Conservation (phyloP, 371 early-diverging fungal genomes). For the Nematocida sp. region DNA sequence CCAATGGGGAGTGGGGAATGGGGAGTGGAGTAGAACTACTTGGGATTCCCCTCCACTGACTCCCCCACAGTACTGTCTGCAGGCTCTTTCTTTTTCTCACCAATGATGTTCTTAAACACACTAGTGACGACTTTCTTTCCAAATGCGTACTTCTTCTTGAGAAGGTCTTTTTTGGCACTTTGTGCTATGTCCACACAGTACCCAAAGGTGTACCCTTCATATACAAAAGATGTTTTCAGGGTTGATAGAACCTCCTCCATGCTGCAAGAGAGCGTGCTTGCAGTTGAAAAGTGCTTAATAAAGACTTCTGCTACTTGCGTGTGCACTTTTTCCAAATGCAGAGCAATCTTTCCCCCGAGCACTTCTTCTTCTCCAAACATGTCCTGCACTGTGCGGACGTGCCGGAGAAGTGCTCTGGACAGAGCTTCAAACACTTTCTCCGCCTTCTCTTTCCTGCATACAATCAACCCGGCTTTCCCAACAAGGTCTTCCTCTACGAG, state of each 20-base stretch:
- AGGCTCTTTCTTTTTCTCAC: no score
- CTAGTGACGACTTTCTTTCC: conserved; percentile 14
- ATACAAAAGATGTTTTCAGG: conserved; percentile 18
- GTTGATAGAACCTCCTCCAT: not conserved
- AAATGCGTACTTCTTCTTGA: conserved; percentile 20
- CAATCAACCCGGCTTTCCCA: not conserved
- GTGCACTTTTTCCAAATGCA: conserved; percentile 13
- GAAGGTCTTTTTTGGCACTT: not conserved
- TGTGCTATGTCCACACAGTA: conserved; percentile 14
- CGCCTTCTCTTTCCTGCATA: not conserved
- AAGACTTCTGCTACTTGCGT: not conserved
- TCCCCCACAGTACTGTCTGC: no score
- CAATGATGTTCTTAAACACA: conserved; percentile 7
- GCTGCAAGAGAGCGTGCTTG: no score
- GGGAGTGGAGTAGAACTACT: no score
- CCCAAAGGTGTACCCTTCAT: conserved; percentile 24
- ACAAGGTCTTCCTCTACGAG: not conserved
- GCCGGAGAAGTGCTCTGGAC: not conserved
- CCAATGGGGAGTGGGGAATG: no score
- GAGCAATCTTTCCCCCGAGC: not conserved
- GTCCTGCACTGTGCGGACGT: not conserved
- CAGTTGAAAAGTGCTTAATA: no score
- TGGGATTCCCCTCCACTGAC: no score
- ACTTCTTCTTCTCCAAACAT: not conserved
- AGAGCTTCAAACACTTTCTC: not conserved